Evolutionary conservation across 768 basidiomycete genomes (phyloP).

Genomic region (Suillus alpinus): DNA sequence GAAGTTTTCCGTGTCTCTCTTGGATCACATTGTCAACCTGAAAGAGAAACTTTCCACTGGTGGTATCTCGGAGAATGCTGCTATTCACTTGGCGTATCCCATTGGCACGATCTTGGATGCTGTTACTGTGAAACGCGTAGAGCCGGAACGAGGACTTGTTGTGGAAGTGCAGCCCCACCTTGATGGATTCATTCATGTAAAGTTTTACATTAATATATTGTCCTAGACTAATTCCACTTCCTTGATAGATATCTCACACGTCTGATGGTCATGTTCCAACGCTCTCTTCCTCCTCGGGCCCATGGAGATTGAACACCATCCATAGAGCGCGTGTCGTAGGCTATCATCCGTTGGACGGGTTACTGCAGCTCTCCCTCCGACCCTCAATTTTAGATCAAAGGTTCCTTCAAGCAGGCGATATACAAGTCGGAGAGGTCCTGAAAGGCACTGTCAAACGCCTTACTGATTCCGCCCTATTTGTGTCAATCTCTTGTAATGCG

Average conservation of each 20-base stretch:
- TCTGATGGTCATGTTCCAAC: conserved; percentile 86
- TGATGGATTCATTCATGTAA: conserved; percentile 85
- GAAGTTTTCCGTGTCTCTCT: conserved; percentile 77
- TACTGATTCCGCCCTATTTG: conserved; percentile 77
- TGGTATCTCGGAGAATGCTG: conserved; percentile 21
- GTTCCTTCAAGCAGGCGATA: conserved; percentile 80
- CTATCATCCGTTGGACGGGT: conserved; percentile 80
- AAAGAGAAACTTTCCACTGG: conserved; percentile 29
- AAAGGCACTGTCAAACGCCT: conserved; percentile 81
- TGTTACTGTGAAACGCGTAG: conserved; percentile 71
- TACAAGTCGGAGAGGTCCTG: conserved; percentile 81
- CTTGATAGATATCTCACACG: conserved; percentile 76
- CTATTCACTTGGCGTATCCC: conserved; percentile 62
- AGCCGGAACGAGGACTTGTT: conserved; percentile 79
- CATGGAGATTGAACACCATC: conserved; percentile 76
- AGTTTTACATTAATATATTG: conserved; percentile 24
- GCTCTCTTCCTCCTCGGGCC: conserved; percentile 66
- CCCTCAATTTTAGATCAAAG: conserved; percentile 79
- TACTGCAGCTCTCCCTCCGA: conserved; percentile 85
- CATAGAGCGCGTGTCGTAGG: conserved; percentile 70
- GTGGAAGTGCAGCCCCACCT: conserved; percentile 58
- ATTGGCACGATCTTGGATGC: conserved; percentile 73
- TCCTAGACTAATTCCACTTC: conserved; percentile 8
- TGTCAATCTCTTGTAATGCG: conserved; percentile 82
- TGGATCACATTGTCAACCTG: conserved; percentile 68